Evolutionary conservation across 139 green algal genomes (phyloP).

Genomic region (Tetradesmus lagerheimii): DNA sequence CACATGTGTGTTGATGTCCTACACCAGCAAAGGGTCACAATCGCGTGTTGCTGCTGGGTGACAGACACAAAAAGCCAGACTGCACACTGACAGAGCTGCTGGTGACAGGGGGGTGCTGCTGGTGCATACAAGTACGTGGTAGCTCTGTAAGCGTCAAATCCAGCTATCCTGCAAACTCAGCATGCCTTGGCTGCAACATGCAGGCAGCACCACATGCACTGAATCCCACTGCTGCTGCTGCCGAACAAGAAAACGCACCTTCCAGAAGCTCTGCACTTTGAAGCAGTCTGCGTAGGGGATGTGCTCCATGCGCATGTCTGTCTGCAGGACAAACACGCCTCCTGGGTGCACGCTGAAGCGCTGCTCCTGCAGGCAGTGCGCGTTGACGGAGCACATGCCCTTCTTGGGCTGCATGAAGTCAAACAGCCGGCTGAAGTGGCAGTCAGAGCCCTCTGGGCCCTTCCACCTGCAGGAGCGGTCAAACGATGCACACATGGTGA

Average conservation of each 20-base stretch:
- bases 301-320: slow-evolving; percentile 26
- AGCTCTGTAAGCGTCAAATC: too few relatives aligned
- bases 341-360: slow-evolving; percentile 45
- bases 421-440: slow-evolving; percentile 33
- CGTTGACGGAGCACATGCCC: slow-evolving; percentile 8
- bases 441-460: background rate
- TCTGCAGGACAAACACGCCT: slow-evolving; percentile 36
- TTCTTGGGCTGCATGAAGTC: slow-evolving; percentile 52
- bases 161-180: too few relatives aligned
- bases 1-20: background rate
- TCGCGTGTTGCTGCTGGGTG: too few relatives aligned
- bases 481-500: too few relatives aligned
- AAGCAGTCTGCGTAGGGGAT: slow-evolving; percentile 49
- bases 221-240: too few relatives aligned
- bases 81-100: too few relatives aligned
- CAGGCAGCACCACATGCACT: too few relatives aligned
- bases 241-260: slow-evolving; percentile 21
- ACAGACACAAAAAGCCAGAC: too few relatives aligned
- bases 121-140: too few relatives aligned
- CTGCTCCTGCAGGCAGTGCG: slow-evolving; percentile 44
- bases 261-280: slow-evolving; percentile 50
- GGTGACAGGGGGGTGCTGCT: too few relatives aligned
- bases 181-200: too few relatives aligned
- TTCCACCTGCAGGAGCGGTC: slow-evolving; percentile 29
- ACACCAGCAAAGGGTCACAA: background rate